A percentile compares a stretch with the other conserved stretches of the same genome.
Conservation (phyloP, 2,329 filamentous ascomycete genomes). For the Pyricularia grisea region DNA sequence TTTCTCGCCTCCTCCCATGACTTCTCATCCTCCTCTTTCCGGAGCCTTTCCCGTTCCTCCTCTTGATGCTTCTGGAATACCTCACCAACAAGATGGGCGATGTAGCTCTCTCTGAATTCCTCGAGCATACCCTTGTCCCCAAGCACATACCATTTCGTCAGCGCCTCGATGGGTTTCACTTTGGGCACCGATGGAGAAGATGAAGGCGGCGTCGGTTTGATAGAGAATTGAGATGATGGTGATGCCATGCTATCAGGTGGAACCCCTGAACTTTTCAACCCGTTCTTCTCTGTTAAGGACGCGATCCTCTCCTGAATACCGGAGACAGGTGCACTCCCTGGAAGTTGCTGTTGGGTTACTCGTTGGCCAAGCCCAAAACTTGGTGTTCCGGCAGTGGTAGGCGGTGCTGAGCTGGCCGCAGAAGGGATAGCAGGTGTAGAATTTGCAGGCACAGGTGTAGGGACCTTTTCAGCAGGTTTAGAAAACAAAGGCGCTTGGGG, state of each 20-base stretch:
- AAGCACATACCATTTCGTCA: constrained; percentile 44
- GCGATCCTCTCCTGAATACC: not conserved
- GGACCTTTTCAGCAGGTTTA: not conserved
- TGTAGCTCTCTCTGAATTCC: constrained; percentile 34
- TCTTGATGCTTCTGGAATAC: constrained; percentile 29
- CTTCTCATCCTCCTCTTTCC: constrained; percentile 37
- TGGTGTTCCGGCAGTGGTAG: not conserved
- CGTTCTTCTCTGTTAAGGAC: not conserved
- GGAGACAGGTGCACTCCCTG: not conserved
- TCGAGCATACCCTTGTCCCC: constrained; percentile 44
- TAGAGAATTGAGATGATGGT: not conserved
- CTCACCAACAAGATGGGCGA: constrained; percentile 33
- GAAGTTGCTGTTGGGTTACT: not conserved
- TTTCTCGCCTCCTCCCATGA: constrained; percentile 35
- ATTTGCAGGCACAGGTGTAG: not conserved
- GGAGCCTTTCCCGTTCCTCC: constrained; percentile 30
- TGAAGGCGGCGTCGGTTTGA: constrained; percentile 1
- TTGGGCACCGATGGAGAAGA: constrained; percentile 10
- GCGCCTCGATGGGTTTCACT: constrained; percentile 34
- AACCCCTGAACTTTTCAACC: not conserved
- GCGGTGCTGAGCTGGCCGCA: not conserved
- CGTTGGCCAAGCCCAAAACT: not conserved
- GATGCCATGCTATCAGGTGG: not conserved
- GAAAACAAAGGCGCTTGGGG: not conserved
- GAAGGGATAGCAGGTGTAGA: not conserved